Evolutionary conservation across 768 basidiomycete genomes (phyloP).

Genomic region (Boletus tylopilopsis): DNA sequence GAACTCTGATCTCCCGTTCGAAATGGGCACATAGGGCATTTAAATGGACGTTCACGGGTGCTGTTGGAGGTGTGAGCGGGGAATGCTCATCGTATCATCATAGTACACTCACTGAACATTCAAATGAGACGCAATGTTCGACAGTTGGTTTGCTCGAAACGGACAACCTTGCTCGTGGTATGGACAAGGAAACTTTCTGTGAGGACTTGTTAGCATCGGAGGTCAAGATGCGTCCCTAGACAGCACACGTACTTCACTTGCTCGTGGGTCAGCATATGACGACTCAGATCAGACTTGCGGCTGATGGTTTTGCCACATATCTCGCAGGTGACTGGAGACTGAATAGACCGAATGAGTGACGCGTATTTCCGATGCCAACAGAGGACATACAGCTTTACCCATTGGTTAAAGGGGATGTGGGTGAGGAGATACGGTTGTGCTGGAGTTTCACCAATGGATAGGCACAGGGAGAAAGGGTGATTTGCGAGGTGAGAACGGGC

Average conservation of each 20-base stretch:
- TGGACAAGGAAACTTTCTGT: no score
- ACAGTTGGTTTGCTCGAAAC: no score
- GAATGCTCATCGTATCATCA: no score
- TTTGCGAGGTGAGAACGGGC: neutral
- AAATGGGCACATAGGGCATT: no score
- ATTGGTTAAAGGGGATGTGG: neutral
- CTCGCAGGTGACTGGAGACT: slow-evolving; percentile 11
- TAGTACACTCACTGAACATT: no score
- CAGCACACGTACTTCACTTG: slow-evolving; percentile 24
- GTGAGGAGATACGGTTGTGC: neutral
- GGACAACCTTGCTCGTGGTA: no score
- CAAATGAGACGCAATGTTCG: no score
- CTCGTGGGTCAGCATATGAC: slow-evolving; percentile 27
- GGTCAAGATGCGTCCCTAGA: no score
- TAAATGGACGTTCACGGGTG: no score
- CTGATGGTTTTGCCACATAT: slow-evolving; percentile 16
- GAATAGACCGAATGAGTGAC: neutral
- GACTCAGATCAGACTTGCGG: slow-evolving; percentile 24
- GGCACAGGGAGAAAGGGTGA: neutral
- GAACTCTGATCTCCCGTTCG: no score
- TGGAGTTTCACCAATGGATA: neutral
- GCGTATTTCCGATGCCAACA: neutral
- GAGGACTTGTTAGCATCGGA: no score
- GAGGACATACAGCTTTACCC: slow-evolving; percentile 5
- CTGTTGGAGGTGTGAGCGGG: no score